Conservation (phyloP, 192 early-diverging fungal genomes). For the Backusella tarrabulga region DNA sequence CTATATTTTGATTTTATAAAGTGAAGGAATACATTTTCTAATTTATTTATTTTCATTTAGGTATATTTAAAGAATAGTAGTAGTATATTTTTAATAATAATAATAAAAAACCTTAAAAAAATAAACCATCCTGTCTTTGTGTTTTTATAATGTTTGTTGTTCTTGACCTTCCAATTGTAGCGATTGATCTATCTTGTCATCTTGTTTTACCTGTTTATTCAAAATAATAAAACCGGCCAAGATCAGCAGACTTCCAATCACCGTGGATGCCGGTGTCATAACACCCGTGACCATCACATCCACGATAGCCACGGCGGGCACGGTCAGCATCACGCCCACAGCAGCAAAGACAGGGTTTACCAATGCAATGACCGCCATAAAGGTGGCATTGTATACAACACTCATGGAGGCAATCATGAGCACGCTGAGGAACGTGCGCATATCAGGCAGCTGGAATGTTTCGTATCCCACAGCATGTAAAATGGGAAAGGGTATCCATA, state of each 20-base stretch:
- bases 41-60: background rate
- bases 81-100: background rate
- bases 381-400: slow-evolving; percentile 73
- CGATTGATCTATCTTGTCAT: slow-evolving; percentile 18
- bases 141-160: background rate
- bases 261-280: slow-evolving; percentile 49
- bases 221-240: slow-evolving; percentile 55
- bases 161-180: slow-evolving; percentile 3
- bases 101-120: background rate
- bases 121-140: background rate
- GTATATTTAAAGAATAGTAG: background rate
- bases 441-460: slow-evolving; percentile 62
- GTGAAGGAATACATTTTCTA: background rate
- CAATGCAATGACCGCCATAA: slow-evolving; percentile 75
- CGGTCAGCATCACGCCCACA: slow-evolving; percentile 79
- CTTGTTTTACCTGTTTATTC: slow-evolving; percentile 23
- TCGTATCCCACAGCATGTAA: slow-evolving; percentile 64
- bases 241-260: slow-evolving; percentile 52
- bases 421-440: slow-evolving; percentile 52
- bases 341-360: slow-evolving; percentile 72
- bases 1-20: background rate
- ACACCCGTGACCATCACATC: slow-evolving; percentile 54
- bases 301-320: slow-evolving; percentile 64
- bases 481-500: slow-evolving; percentile 73
- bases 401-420: slow-evolving; percentile 65